phyloP scores from a whole-genome alignment of 2,329 filamentous ascomycete species.

The Aspergillus clavatus region DNA sequence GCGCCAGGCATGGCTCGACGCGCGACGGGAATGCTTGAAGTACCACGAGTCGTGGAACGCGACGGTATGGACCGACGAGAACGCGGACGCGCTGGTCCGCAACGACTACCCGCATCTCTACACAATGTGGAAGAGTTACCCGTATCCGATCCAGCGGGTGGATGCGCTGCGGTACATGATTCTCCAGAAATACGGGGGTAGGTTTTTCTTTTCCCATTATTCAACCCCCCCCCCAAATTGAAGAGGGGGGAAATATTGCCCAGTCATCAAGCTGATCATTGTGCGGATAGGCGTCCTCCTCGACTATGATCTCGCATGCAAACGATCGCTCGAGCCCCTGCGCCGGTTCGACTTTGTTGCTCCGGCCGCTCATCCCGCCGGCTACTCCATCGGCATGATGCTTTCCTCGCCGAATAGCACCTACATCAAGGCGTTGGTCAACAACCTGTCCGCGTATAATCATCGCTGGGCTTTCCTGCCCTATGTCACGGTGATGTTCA shows the following conservation, averaged over 20 bases:
- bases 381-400: slow-evolving; percentile 43
- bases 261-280: too few relatives aligned
- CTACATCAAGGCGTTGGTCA: slow-evolving; percentile 33
- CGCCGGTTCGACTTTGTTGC: slow-evolving; percentile 41
- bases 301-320: slow-evolving; percentile 39
- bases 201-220: too few relatives aligned
- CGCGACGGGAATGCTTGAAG: slow-evolving; percentile 12
- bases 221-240: too few relatives aligned
- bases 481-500: slow-evolving; percentile 43
- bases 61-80: slow-evolving; percentile 13
- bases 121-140: slow-evolving; percentile 16
- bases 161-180: slow-evolving; percentile 22
- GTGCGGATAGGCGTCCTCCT: slow-evolving; percentile 23
- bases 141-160: slow-evolving; percentile 18
- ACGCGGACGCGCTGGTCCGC: slow-evolving; percentile 11
- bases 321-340: slow-evolving; percentile 37
- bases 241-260: too few relatives aligned
- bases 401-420: slow-evolving; percentile 33
- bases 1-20: slow-evolving; percentile 15
- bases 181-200: slow-evolving; percentile 17
- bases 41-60: slow-evolving; percentile 15
- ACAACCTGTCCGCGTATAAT: slow-evolving; percentile 34
- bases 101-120: slow-evolving; percentile 15
- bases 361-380: slow-evolving; percentile 38
- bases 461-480: slow-evolving; percentile 38